phyloP scores from a whole-genome alignment of 495 filamentous ascomycete species.

The Annulohypoxylon nitens region DNA sequence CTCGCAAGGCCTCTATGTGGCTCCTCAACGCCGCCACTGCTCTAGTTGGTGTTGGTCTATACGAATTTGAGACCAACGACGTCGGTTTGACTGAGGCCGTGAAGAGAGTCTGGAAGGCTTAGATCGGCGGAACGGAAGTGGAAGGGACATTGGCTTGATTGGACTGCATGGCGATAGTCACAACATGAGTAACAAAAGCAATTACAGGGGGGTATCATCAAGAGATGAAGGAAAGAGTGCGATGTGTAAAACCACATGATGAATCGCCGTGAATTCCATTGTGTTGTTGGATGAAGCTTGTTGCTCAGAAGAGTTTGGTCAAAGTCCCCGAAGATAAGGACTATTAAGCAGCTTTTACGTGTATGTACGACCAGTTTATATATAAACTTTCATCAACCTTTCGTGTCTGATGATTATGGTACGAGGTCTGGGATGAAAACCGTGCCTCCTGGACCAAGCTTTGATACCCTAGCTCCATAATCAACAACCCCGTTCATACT shows the following conservation, averaged over 20 bases:
- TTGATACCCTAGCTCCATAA: not conserved
- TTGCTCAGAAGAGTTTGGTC: constrained; percentile 15
- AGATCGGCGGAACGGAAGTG: constrained; percentile 27
- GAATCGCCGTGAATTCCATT: constrained; percentile 33
- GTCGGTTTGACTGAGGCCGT: constrained; percentile 92
- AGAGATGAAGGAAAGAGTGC: not conserved
- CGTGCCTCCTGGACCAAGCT: constrained; percentile 3
- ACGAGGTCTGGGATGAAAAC: constrained; percentile 1
- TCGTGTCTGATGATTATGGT: not conserved
- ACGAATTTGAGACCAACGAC: constrained; percentile 99
- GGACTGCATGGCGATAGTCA: not conserved
- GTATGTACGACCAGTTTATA: constrained; percentile 50
- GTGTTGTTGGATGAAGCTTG: constrained; percentile 30
- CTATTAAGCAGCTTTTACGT: constrained; percentile 21
- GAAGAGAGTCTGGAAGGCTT: constrained; percentile 86
- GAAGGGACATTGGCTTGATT: not conserved
- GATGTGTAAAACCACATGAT: constrained; percentile 23
- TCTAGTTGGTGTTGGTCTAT: constrained; percentile 86
- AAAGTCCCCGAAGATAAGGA: constrained; percentile 8
- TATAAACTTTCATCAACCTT: constrained; percentile 16
- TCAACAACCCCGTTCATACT: not conserved
- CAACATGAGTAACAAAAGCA: constrained; percentile 5
- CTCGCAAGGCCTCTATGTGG: constrained; percentile 76
- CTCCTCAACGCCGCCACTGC: constrained; percentile 81
- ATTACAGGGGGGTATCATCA: not conserved